Conservation (phyloP, 768 basidiomycete genomes). For the Lactarius hatsudake region DNA sequence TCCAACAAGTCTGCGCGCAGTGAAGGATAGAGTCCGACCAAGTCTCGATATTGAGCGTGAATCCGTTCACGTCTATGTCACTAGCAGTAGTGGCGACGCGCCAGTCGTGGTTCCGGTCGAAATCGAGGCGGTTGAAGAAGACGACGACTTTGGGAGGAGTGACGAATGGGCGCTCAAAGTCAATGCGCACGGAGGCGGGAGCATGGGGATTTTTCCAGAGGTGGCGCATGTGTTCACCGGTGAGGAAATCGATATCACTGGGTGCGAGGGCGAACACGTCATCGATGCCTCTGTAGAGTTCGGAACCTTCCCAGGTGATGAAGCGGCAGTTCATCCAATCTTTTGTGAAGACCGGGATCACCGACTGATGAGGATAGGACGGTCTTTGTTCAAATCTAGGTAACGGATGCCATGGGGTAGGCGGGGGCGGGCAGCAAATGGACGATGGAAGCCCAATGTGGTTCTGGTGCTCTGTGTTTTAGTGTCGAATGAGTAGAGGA, state of each 20-base stretch:
- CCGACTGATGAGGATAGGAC: background rate
- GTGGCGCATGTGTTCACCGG: background rate
- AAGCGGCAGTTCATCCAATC: background rate
- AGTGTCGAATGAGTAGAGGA: background rate
- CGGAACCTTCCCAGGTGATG: background rate
- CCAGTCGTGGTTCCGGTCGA: background rate
- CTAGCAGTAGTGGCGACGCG: background rate
- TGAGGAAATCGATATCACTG: background rate
- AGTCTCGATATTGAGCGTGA: background rate
- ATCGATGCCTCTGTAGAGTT: background rate
- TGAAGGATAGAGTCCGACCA: background rate
- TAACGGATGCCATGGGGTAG: background rate
- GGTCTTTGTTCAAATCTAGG: background rate
- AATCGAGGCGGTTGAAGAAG: background rate
- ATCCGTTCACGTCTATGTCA: background rate
- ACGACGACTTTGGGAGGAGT: background rate
- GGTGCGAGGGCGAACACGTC: background rate
- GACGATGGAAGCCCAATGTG: background rate
- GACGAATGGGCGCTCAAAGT: background rate
- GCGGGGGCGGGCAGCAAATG: background rate
- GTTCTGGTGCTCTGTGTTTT: background rate
- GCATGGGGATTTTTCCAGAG: background rate
- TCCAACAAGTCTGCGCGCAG: background rate
- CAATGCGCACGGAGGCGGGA: background rate
- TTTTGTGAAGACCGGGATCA: background rate